Evolutionary conservation across 2,329 filamentous ascomycete genomes (phyloP), one percentile per base, ranked within the genome.

Genomic region (Chaetomiaceae sp.): DNA sequence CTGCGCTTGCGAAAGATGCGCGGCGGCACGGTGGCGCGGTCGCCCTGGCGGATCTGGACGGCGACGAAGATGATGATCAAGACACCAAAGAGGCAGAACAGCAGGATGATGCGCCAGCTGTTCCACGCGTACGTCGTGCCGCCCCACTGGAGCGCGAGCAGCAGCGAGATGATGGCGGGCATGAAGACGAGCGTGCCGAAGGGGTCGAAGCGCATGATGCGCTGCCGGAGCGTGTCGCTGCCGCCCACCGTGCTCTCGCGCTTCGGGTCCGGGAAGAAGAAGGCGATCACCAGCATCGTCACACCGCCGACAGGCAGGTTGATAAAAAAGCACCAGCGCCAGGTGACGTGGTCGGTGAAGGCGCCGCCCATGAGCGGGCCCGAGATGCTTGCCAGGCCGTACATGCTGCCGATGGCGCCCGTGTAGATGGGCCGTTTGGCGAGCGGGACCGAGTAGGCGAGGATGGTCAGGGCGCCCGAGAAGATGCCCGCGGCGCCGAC

Each of bases 121-220:
- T 51, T 55, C 68, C 69, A 72, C 1, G 57, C 51, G 44, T 70
- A 68, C n/a, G 56, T 60, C 12, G 59, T 65, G 27, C 67, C 69
- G 45, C 67, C 69, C 70, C 71, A 75, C 51, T 74, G 68, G 15
- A 76, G 60, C 3, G 72, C 72, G 7, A 76, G 60, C 3, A 75
- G 58, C 11, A 75, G 64, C 47, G 66, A 72, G 45, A 73, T 60
- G 18, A 72, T 67, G 18, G 65, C 52, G 1, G 57, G 56, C 54
- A 62, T 58, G 22, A 59, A 59, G 9, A 62, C 52, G 3, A 42
- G 20, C 2, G 56, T 59, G n/a, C 60, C 60, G 7, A 56, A 44
- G 3, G 58, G 58, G 33, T 62, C 60, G 37, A 62, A 58, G 33
- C 58, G 49, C 48, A 50, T 56, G 32, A 62, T 41, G 34, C 48